These are phyloP conservation scores for Podila clonocystis DNA, from an alignment of 192 early-diverging fungal genomes.

Conservation along the genomic window DNA sequence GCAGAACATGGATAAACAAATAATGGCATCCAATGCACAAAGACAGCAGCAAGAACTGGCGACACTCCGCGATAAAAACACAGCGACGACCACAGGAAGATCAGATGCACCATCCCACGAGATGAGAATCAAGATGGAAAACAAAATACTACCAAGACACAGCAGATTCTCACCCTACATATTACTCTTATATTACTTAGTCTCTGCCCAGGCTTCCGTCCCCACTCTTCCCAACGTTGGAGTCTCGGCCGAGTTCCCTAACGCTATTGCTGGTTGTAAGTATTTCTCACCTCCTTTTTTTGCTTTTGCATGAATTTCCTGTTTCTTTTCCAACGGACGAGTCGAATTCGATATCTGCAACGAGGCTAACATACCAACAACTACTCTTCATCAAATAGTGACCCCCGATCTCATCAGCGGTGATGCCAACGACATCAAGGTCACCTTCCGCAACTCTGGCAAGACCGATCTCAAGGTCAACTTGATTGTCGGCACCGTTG, in stretches of 20 bases:
- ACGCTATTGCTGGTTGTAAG: conserved; percentile 51
- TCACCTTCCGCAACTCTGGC: conserved; percentile 48
- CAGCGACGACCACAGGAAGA: no score
- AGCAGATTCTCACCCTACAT: neutral
- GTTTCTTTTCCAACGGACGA: neutral
- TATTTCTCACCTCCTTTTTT: neutral
- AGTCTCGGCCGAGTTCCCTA: conserved; percentile 43
- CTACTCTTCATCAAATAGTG: conserved; percentile 10
- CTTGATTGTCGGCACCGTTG: conserved; percentile 38
- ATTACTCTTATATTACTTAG: conserved; percentile 17
- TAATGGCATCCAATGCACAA: no score
- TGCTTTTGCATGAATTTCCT: neutral
- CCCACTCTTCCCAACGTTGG: conserved; percentile 24
- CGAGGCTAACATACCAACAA: no score
- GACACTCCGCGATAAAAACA: no score
- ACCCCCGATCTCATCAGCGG: conserved; percentile 41
- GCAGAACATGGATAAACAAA: no score
- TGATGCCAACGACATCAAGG: conserved; percentile 46
- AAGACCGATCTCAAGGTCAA: conserved; percentile 51
- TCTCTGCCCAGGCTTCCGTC: conserved; percentile 26
- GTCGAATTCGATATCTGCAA: no score
- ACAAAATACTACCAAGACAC: neutral
- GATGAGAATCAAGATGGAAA: neutral
- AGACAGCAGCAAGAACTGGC: no score
- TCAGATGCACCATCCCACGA: neutral